phyloP scores from a whole-genome alignment of 441 rosid genomes.

The Arabidopsis hybrid region DNA sequence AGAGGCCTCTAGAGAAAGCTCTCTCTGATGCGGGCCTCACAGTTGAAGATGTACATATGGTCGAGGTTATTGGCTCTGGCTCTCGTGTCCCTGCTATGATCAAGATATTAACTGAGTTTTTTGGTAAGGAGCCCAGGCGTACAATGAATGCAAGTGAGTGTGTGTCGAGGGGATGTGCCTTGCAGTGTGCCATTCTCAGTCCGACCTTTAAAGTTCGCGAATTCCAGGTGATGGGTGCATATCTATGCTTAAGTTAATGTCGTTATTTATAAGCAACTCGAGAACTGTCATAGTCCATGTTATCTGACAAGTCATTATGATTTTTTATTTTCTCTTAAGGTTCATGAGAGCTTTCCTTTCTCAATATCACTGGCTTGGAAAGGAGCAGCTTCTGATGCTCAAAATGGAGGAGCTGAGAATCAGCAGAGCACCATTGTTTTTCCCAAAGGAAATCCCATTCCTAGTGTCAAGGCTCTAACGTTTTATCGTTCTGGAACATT shows the following conservation, averaged over 20 bases:
- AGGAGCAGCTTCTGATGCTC: slow-evolving; percentile 68
- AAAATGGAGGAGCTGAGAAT: slow-evolving; percentile 69
- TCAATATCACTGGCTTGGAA: slow-evolving; percentile 83
- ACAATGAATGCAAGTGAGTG: slow-evolving; percentile 99
- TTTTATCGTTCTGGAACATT: slow-evolving; percentile 84
- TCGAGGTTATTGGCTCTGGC: slow-evolving; percentile 93
- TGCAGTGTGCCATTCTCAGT: slow-evolving; percentile 96
- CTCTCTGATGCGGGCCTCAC: slow-evolving; percentile 85
- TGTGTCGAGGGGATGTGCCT: slow-evolving; percentile 90
- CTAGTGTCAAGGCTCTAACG: slow-evolving; percentile 87
- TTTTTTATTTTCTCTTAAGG: slow-evolving; percentile 46
- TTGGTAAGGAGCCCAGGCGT: slow-evolving; percentile 95
- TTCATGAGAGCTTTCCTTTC: slow-evolving; percentile 92
- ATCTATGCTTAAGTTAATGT: not conserved
- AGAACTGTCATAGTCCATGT: not conserved
- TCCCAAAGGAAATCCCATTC: slow-evolving; percentile 86
- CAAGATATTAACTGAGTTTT: slow-evolving; percentile 83
- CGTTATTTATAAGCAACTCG: not conserved
- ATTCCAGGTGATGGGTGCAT: slow-evolving; percentile 68
- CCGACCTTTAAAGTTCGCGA: slow-evolving; percentile 98
- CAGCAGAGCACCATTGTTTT: slow-evolving; percentile 83
- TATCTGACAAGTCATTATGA: not conserved
- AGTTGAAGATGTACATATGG: slow-evolving; percentile 78
- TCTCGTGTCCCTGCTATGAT: slow-evolving; percentile 88
- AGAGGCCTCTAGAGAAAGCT: slow-evolving; percentile 89